Evolutionary conservation across 2,329 filamentous ascomycete species (phyloP).

Genomic region (Aspergillus brunneoviolaceus): DNA sequence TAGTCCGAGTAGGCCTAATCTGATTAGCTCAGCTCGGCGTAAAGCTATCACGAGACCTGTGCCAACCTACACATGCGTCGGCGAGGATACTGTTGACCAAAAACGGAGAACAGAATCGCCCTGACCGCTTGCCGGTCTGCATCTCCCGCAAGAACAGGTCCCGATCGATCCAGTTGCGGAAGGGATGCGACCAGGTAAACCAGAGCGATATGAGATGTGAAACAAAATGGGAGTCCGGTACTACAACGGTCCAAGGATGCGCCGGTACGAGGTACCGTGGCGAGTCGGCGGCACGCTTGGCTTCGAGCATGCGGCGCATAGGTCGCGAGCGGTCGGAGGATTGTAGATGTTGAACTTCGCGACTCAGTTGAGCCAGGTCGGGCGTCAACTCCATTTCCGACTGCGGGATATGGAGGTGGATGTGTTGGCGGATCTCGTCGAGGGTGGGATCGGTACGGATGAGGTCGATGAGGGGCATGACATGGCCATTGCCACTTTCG

Average conservation of each 20-base stretch:
- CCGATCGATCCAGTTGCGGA: conserved; percentile 33
- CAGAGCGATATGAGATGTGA: conserved; percentile 35
- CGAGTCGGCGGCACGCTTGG: conserved; percentile 18
- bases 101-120: conserved; percentile 36
- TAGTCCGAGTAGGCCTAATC: conserved; percentile 30
- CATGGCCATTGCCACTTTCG: conserved; percentile 20
- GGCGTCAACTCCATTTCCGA: conserved; percentile 22
- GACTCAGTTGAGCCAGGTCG: conserved; percentile 20
- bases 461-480: conserved; percentile 25
- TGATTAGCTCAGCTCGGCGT: conserved; percentile 1
- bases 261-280: conserved; percentile 27
- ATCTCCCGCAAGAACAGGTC: conserved; percentile 38
- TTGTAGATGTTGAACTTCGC: conserved; percentile 18
- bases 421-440: conserved; percentile 26
- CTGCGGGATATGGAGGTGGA: conserved; percentile 24
- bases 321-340: conserved; percentile 16
- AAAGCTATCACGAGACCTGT: too few relatives aligned
- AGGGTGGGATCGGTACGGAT: conserved; percentile 30
- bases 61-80: conserved; percentile 30
- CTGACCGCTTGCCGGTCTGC: conserved; percentile 26
- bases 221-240: conserved; percentile 26
- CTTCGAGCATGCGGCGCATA: conserved; percentile 19
- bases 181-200: conserved; percentile 34
- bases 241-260: conserved; percentile 30
- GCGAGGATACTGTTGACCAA: conserved; percentile 37